phyloP scores from a whole-genome alignment of 352 stramenopile genomes.

The Globisporangium apiculatum region DNA sequence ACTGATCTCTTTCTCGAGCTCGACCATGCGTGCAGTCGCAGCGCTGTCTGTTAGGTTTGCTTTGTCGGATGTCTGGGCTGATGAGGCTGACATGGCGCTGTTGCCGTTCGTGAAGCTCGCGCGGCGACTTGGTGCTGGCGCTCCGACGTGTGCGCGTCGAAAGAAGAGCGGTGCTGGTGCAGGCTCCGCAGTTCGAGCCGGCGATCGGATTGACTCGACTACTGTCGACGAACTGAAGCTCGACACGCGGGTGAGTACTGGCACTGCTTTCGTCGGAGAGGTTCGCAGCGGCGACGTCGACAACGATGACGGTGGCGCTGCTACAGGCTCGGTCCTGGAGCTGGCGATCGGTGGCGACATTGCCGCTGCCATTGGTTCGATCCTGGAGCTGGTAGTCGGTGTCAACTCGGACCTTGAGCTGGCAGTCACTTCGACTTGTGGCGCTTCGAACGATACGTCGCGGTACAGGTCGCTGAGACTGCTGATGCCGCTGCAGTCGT shows the following conservation, averaged over 20 bases:
- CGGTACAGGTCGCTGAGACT: constrained; percentile 10
- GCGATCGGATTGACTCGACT: constrained; percentile 28
- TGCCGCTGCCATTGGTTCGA: neutral
- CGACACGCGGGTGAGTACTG: neutral
- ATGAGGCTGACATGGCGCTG: neutral
- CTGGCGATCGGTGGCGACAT: neutral
- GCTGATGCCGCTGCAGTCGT: constrained; percentile 1
- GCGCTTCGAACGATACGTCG: neutral
- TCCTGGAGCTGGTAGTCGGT: too few species aligned
- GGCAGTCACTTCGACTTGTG: too few species aligned
- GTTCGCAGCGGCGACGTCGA: too few species aligned
- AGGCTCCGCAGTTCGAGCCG: constrained; percentile 3
- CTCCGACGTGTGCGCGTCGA: constrained; percentile 26
- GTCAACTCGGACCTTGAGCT: too few species aligned
- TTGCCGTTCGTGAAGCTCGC: constrained; percentile 19
- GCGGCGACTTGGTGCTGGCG: constrained; percentile 22
- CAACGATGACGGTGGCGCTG: neutral
- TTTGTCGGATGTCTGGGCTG: neutral
- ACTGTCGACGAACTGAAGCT: constrained; percentile 7
- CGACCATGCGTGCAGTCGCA: constrained; percentile 25
- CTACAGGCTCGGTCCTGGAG: too few species aligned
- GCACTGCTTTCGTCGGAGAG: neutral
- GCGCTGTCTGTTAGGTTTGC: constrained; percentile 1
- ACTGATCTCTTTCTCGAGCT: constrained; percentile 58
- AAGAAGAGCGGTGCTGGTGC: constrained; percentile 28